Percentiles rank a stretch among this genome's conserved stretches.
These are phyloP conservation scores for Paramecium primaurelia DNA, from an alignment of 73 alveolate genomes.

Conservation along the genomic window DNA sequence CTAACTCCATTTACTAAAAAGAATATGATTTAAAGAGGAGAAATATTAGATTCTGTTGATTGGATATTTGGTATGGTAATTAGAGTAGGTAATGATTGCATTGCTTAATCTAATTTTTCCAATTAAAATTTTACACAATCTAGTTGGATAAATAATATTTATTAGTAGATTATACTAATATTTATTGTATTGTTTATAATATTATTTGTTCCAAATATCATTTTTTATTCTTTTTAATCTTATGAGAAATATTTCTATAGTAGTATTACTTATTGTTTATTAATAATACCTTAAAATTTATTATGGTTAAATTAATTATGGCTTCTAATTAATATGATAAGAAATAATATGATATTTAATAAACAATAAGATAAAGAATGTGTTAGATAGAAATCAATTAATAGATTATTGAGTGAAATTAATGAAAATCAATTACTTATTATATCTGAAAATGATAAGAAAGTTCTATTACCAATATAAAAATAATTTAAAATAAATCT, in stretches of 20 bases:
- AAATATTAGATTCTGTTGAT: neutral
- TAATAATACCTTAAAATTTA: neutral
- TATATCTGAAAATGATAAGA: neutral
- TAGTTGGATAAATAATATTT: neutral
- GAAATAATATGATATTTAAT: neutral
- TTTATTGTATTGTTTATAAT: neutral
- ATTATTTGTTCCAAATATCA: neutral
- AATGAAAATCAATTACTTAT: neutral
- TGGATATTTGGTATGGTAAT: slow-evolving; percentile 38
- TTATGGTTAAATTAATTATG: neutral
- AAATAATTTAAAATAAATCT: neutral
- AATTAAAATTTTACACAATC: neutral
- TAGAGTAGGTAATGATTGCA: slow-evolving; percentile 23
- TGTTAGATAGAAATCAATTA: neutral
- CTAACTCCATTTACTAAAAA: slow-evolving; percentile 10
- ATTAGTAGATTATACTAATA: neutral
- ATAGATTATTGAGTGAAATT: neutral
- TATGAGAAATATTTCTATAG: neutral
- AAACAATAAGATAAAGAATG: neutral
- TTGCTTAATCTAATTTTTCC: neutral
- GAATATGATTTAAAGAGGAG: slow-evolving; percentile 25
- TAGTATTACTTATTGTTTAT: neutral
- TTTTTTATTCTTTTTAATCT: neutral
- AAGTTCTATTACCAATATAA: neutral
- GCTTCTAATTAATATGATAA: neutral